phyloP scores from a whole-genome alignment of 139 green algal genomes.

The Ettlia oleoabundans region DNA sequence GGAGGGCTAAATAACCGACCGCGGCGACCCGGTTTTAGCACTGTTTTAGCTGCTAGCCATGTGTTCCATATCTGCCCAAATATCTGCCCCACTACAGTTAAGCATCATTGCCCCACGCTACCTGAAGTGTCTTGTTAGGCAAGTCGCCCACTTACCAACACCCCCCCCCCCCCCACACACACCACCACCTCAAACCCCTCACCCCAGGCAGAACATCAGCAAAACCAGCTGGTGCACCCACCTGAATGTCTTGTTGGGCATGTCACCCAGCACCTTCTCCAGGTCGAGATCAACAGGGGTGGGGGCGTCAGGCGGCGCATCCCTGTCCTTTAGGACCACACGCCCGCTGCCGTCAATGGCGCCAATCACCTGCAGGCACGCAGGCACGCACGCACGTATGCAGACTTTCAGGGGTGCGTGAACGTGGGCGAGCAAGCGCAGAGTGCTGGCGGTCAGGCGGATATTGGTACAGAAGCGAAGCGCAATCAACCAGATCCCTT shows the following conservation, averaged over 20 bases:
- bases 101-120: no score
- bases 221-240: constrained; percentile 50
- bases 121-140: no score
- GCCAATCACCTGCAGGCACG: constrained; percentile 85
- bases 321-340: constrained; percentile 85
- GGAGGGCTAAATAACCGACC: no score
- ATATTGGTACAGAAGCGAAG: no score
- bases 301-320: constrained; percentile 59
- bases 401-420: background rate
- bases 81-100: no score
- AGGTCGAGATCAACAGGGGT: constrained; percentile 94
- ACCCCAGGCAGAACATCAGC: background rate
- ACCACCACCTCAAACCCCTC: background rate
- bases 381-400: no score
- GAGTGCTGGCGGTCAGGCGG: background rate
- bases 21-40: no score
- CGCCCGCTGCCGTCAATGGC: constrained; percentile 89
- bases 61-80: no score
- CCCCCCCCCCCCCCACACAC: background rate
- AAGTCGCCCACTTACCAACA: background rate
- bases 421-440: background rate
- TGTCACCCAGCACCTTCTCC: constrained; percentile 96
- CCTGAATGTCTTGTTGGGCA: constrained; percentile 97
- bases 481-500: background rate
- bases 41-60: no score